phyloP scores from a whole-genome alignment of 2,329 filamentous ascomycete genomes.

The Onygenales sp. region DNA sequence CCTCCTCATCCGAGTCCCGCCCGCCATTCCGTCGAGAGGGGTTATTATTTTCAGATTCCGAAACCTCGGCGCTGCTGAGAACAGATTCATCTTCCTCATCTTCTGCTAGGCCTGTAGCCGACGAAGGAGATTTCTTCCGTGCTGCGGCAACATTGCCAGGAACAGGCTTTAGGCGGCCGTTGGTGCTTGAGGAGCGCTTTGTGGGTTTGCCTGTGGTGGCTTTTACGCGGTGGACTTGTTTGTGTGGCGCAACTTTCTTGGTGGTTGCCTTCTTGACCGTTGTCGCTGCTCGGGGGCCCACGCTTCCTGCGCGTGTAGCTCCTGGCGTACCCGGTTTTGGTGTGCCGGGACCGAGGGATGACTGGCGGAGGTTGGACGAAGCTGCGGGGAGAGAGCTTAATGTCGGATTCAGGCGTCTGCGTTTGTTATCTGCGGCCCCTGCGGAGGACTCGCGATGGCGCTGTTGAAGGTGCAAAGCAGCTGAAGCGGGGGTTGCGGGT shows the following conservation, averaged over 20 bases:
- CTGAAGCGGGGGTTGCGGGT: slow-evolving; percentile 33
- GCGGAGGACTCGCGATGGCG: slow-evolving; percentile 47
- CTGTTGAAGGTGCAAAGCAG: slow-evolving; percentile 31
- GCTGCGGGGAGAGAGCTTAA: slow-evolving; percentile 45
- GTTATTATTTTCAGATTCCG: slow-evolving; percentile 35
- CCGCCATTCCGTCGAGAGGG: slow-evolving; percentile 13
- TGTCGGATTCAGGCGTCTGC: slow-evolving; percentile 46
- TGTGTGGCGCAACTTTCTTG: slow-evolving; percentile 48
- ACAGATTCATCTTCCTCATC: slow-evolving; percentile 46
- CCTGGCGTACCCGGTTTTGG: slow-evolving; percentile 49
- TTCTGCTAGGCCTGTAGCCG: slow-evolving; percentile 24
- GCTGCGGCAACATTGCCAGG: slow-evolving; percentile 9
- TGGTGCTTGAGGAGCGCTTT: slow-evolving; percentile 35
- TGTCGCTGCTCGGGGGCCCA: slow-evolving; percentile 40
- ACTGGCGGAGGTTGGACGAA: slow-evolving; percentile 49
- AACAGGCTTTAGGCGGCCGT: slow-evolving; percentile 24
- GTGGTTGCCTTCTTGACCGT: slow-evolving; percentile 37
- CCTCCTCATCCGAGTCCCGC: slow-evolving; percentile 28
- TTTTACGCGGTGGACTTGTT: slow-evolving; percentile 37
- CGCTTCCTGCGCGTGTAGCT: slow-evolving; percentile 49
- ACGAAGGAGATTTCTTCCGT: slow-evolving; percentile 34
- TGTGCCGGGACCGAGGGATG: slow-evolving; percentile 54
- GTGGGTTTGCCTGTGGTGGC: slow-evolving; percentile 25
- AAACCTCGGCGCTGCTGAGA: slow-evolving; percentile 41
- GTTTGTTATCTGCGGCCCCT: slow-evolving; percentile 47